Evolutionary conservation across 176 grass and related monocot species (phyloP), one percentile per base, ranked within the genome.

Genomic region (Olyra latifolia): DNA sequence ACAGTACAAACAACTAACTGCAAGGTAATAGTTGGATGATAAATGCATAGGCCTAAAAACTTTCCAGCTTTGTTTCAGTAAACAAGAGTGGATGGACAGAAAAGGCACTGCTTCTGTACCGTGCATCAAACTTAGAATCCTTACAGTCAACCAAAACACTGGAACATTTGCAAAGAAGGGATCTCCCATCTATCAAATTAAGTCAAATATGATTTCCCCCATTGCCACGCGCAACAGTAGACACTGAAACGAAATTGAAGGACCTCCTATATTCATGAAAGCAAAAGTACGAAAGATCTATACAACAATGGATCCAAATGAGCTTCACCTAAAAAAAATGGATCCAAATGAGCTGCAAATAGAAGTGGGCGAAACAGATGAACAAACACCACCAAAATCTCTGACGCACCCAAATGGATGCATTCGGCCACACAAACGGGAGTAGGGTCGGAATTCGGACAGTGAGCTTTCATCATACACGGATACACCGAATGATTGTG

Each of bases 281-380:
- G 6, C 35, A 39, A 47, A 58, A 52, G 66, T 28, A 22, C 11
- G 24, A 59, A 78, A 39, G 40, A 78, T 78, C 35, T 47, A 38
- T 4, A 39, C 6, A 54, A 19, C 19, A 29, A 20, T 38, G 77
- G 58, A 81, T 71, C 65, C 50, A 81, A 20, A 81, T 41, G 55
- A 64, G 48, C 16, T 55, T 45, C 24, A 38, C 22, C 44, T 3
- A 16, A 43, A 75, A 3, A 50, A 48, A 47, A 22, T 47, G 66
- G 48, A 78, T 87, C 56, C 72, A 71, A 71, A 77, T 8, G 85
- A 77, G 28, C 6, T 83, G 57, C 57, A 71, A 47, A 39, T 19
- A 56, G 46, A 60, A 64, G 24, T 23, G 38, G 22, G 53, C 16
- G 55, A 76, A 29, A 56, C 76, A 40, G 77, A 79, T 45, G 27